A percentile compares a stretch with the other conserved stretches of the same genome.
Evolutionary conservation across 1,284 basidiomycete species (phyloP).

Genomic region (Cutaneotrichosporon dermatis): DNA sequence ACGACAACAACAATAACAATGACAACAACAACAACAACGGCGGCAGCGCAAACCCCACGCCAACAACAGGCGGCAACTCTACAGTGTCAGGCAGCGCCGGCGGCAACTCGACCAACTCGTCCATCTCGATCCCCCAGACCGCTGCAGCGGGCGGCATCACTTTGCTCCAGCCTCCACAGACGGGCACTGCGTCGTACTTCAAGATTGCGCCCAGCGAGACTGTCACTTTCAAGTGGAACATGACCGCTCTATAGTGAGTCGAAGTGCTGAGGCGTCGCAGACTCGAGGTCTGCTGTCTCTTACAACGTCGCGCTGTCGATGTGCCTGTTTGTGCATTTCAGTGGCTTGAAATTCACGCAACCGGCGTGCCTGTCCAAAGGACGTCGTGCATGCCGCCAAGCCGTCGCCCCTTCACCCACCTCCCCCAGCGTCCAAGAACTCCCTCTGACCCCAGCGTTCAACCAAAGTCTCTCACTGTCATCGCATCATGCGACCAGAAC

Average conservation of each 20-base stretch:
- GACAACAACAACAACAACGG: not conserved
- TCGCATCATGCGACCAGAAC: constrained; percentile 70
- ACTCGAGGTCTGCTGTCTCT: too few relatives aligned
- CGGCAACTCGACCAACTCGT: constrained; percentile 3
- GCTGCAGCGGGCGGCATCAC: constrained; percentile 46
- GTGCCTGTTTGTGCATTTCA: too few relatives aligned
- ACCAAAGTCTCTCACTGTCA: constrained; percentile 70
- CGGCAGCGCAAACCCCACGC: constrained; percentile 1
- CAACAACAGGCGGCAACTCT: not conserved
- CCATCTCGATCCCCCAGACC: constrained; percentile 42
- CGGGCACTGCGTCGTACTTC: constrained; percentile 71
- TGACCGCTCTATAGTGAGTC: constrained; percentile 58
- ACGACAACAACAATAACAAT: constrained; percentile 6
- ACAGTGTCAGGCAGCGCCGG: constrained; percentile 8
- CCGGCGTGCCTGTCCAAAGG: too few relatives aligned
- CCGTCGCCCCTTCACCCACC: too few relatives aligned
- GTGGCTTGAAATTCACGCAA: not conserved
- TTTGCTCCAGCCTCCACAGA: constrained; percentile 64
- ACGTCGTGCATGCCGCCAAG: too few relatives aligned
- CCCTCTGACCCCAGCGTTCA: constrained; percentile 46
- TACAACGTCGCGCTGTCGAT: too few relatives aligned
- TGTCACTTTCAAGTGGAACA: constrained; percentile 90
- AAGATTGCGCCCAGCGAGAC: constrained; percentile 72
- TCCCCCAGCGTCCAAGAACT: too few relatives aligned
- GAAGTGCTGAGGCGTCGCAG: too few relatives aligned